Conservation (phyloP, 345 rosid species). For the Combretum micranthum region DNA sequence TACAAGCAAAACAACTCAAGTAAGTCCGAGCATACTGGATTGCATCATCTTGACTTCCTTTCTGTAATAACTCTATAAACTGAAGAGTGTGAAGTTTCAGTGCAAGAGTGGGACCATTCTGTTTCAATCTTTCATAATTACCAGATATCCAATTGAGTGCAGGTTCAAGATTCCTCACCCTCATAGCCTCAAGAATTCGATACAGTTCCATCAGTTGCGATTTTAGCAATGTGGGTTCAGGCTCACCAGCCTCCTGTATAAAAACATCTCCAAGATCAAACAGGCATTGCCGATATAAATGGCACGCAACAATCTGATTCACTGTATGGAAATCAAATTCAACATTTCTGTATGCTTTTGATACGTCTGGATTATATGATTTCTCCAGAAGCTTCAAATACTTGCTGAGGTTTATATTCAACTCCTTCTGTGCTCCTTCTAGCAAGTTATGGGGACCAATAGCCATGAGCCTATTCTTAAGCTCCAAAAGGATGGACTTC, state of each 20-base stretch:
- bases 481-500: constrained; percentile 34
- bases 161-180: constrained; percentile 43
- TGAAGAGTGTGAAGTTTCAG: constrained; percentile 44
- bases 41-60: constrained; percentile 43
- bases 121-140: constrained; percentile 39
- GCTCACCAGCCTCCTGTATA: constrained; percentile 49
- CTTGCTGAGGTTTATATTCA: constrained; percentile 32
- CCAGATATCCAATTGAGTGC: constrained; percentile 58
- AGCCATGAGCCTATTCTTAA: constrained; percentile 39
- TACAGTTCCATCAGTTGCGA: constrained; percentile 45
- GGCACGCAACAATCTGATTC: constrained; percentile 53
- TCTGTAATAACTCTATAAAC: constrained; percentile 53
- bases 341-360: constrained; percentile 47
- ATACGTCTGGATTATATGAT: constrained; percentile 44
- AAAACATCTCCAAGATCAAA: constrained; percentile 72
- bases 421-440: constrained; percentile 53
- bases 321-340: constrained; percentile 49
- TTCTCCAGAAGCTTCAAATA: constrained; percentile 49
- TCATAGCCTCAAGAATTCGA: constrained; percentile 46
- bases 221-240: constrained; percentile 26
- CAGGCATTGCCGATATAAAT: constrained; percentile 61
- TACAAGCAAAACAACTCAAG: constrained; percentile 33
- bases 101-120: constrained; percentile 42
- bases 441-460: constrained; percentile 36
- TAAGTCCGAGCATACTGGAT: constrained; percentile 47